Percentiles rank a stretch among this genome's conserved stretches.
Evolutionary conservation across 306 rosid genomes (phyloP).

Genomic region (Nissolia schottii): DNA sequence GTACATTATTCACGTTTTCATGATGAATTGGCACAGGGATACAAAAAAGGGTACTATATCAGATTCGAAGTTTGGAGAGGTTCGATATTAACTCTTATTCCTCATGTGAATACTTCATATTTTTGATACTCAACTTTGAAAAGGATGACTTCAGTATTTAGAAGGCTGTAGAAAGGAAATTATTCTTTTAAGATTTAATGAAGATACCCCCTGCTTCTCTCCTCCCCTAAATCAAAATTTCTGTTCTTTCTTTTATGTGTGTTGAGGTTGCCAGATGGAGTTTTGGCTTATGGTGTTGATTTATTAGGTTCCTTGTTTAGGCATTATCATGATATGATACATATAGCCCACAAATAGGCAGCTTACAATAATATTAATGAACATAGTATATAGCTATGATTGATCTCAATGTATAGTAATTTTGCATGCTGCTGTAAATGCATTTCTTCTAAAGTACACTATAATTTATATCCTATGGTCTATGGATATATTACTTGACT

Average conservation of each 20-base stretch:
- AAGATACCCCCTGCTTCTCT: not conserved
- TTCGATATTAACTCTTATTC: slow-evolving; percentile 32
- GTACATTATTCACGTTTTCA: slow-evolving; percentile 22
- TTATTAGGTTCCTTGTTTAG: not conserved
- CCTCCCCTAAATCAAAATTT: not conserved
- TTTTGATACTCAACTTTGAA: not conserved
- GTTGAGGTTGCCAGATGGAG: not conserved
- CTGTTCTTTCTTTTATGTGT: not conserved
- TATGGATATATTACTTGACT: slow-evolving; percentile 1
- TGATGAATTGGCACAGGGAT: slow-evolving; percentile 69
- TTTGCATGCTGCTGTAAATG: not conserved
- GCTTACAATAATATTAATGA: not conserved
- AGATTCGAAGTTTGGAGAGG: slow-evolving; percentile 96
- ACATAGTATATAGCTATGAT: not conserved
- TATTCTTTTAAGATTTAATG: not conserved
- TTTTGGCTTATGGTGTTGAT: not conserved
- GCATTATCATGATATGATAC: not conserved
- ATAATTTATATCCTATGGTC: not conserved
- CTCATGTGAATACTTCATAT: slow-evolving; percentile 5
- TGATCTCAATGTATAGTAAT: not conserved
- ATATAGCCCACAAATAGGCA: not conserved
- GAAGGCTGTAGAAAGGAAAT: not conserved
- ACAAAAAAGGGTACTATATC: slow-evolving; percentile 57
- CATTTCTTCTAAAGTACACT: not conserved
- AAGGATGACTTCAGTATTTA: not conserved